phyloP scores from a whole-genome alignment of 2,329 filamentous ascomycete species.

The Aschersonia sp. region DNA sequence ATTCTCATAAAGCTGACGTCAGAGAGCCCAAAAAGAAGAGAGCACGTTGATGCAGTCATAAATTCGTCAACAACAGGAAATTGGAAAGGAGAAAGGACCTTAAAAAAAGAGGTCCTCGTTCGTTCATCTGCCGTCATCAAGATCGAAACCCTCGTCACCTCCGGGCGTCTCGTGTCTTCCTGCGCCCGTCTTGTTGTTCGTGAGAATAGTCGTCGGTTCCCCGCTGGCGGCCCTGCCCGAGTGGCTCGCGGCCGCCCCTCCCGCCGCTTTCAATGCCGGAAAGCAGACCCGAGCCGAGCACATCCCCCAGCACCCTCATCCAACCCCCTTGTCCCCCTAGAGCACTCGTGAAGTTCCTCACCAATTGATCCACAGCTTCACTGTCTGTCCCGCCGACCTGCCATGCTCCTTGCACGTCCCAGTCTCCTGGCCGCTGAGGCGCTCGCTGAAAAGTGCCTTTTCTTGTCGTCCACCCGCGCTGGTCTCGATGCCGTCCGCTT shows the following conservation, averaged over 20 bases:
- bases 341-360: conserved; percentile 12
- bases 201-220: too few relatives aligned
- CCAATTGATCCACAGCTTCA: conserved; percentile 22
- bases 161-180: too few relatives aligned
- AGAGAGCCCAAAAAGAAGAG: too few relatives aligned
- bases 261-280: not conserved
- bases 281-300: conserved; percentile 12
- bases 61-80: too few relatives aligned
- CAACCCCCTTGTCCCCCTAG: conserved; percentile 16
- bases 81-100: too few relatives aligned
- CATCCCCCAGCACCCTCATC: conserved; percentile 15
- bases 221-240: too few relatives aligned
- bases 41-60: too few relatives aligned
- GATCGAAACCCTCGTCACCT: too few relatives aligned
- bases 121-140: too few relatives aligned
- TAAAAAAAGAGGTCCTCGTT: too few relatives aligned
- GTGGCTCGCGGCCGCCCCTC: not conserved
- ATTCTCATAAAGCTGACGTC: too few relatives aligned
- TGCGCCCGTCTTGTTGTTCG: too few relatives aligned
- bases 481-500: conserved; percentile 9
- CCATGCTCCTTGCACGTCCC: conserved; percentile 27
- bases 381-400: conserved; percentile 27
- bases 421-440: conserved; percentile 16
- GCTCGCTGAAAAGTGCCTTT: conserved; percentile 27
- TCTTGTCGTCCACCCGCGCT: conserved; percentile 18